Percentiles rank a stretch among this genome's conserved stretches.
Conservation (phyloP, 2,329 filamentous ascomycete genomes). For the Rhexocercosporidium sp. region DNA sequence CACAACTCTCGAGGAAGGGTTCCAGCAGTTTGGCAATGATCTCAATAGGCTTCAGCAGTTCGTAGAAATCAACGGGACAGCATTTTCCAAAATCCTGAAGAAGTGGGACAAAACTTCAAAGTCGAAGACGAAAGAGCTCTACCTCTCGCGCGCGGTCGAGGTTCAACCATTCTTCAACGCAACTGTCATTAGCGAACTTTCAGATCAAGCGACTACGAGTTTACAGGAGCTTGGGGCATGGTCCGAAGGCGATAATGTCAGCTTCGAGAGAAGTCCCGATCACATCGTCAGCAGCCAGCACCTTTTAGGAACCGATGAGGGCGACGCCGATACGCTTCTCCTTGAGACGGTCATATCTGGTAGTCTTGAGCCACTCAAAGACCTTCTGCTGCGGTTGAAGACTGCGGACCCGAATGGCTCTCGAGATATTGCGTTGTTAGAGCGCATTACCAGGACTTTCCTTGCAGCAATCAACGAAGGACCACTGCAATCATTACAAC, state of each 20-base stretch:
- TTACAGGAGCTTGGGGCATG: constrained; percentile 93
- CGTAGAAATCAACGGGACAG: constrained; percentile 96
- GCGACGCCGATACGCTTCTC: constrained; percentile 86
- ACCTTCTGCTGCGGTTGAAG: constrained; percentile 78
- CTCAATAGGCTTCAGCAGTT: constrained; percentile 98
- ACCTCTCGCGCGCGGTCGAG: constrained; percentile 93
- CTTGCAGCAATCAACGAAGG: constrained; percentile 88
- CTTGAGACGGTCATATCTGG: constrained; percentile 86
- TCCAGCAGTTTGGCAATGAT: constrained; percentile 96
- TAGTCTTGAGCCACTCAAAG: constrained; percentile 76
- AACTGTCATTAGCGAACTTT: constrained; percentile 93
- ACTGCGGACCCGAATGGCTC: constrained; percentile 61
- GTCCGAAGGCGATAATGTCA: constrained; percentile 94
- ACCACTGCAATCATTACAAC: constrained; percentile 73
- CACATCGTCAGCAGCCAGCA: constrained; percentile 71
- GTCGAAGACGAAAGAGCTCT: constrained; percentile 97
- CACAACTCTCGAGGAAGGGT: constrained; percentile 92
- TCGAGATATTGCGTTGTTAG: constrained; percentile 61
- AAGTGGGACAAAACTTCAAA: constrained; percentile 99
- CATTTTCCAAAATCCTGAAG: constrained; percentile 98
- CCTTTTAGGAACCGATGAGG: constrained; percentile 78
- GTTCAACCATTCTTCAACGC: constrained; percentile 98
- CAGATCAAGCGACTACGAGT: constrained; percentile 96
- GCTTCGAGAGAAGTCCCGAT: constrained; percentile 67
- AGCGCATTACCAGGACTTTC: constrained; percentile 88